Conservation (phyloP, 2,329 filamentous ascomycete species). For the Aspergillus fijiensis region DNA sequence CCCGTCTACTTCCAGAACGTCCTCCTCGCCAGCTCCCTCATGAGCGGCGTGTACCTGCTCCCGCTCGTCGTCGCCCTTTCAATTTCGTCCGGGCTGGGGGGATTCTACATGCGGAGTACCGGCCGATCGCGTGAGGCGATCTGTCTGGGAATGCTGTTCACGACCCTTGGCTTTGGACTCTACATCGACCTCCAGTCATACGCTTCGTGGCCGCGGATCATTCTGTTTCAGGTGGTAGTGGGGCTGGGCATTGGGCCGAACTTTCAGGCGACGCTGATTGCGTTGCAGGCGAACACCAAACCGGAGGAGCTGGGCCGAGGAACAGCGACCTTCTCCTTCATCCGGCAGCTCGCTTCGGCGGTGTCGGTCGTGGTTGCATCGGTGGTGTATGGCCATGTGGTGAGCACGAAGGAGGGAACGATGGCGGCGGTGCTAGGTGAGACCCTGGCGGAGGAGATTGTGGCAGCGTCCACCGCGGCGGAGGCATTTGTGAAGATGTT, state of each 20-base stretch:
- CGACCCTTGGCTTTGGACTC: conserved; percentile 60
- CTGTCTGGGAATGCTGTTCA: conserved; percentile 53
- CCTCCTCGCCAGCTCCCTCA: conserved; percentile 60
- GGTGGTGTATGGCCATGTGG: not conserved
- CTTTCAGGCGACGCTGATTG: conserved; percentile 20
- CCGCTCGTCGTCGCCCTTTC: conserved; percentile 64
- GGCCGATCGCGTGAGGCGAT: conserved; percentile 60
- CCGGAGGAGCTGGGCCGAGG: not conserved
- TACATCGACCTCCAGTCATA: conserved; percentile 51
- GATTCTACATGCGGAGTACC: conserved; percentile 67
- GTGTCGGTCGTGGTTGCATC: conserved; percentile 4
- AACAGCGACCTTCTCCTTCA: not conserved
- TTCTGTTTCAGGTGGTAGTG: conserved; percentile 31
- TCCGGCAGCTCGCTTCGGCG: not conserved
- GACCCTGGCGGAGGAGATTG: not conserved
- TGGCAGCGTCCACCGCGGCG: not conserved
- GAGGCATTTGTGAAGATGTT: not conserved
- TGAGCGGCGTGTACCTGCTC: conserved; percentile 67
- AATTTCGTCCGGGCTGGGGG: conserved; percentile 55
- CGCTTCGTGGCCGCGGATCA: conserved; percentile 40
- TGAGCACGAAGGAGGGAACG: not conserved
- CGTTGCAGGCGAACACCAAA: not conserved
- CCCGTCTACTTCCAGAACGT: conserved; percentile 74
- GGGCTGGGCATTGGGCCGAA: conserved; percentile 13
- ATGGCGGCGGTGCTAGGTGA: not conserved